Evolutionary conservation across 2,329 filamentous ascomycete genomes (phyloP).

Genomic region (Phoma herbarum): DNA sequence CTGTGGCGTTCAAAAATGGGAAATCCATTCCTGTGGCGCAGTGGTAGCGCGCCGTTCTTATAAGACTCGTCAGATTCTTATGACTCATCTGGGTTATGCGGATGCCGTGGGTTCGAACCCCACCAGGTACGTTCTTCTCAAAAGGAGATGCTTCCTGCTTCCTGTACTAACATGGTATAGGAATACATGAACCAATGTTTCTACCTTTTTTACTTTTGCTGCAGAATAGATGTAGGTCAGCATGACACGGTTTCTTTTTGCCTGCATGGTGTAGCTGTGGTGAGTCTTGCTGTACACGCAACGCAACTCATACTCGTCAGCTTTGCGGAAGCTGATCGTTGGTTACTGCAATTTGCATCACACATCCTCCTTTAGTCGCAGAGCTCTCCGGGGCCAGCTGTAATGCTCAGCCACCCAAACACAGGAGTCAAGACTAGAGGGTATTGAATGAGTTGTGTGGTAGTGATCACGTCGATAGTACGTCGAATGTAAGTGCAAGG

Average conservation of each 20-base stretch:
- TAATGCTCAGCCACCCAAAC: neutral
- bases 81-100: constrained; percentile 53
- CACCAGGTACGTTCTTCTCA: constrained; percentile 35
- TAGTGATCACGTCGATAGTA: neutral
- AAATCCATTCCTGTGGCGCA: constrained; percentile 54
- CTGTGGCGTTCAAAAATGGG: constrained; percentile 6
- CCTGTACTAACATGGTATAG: constrained; percentile 24
- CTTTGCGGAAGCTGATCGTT: neutral
- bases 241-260: neutral
- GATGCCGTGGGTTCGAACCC: constrained; percentile 56
- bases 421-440: neutral
- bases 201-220: constrained; percentile 18
- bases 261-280: neutral
- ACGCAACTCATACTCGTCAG: neutral
- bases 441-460: neutral
- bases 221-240: neutral
- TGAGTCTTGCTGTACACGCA: neutral
- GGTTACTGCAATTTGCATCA: neutral
- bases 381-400: neutral
- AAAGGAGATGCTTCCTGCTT: constrained; percentile 15
- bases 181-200: constrained; percentile 25
- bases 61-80: constrained; percentile 51
- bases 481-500: neutral
- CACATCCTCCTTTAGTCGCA: neutral
- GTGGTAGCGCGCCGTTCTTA: constrained; percentile 62